Conservation (phyloP, 805 yeast species). For the Zygotorulaspora florentina region DNA sequence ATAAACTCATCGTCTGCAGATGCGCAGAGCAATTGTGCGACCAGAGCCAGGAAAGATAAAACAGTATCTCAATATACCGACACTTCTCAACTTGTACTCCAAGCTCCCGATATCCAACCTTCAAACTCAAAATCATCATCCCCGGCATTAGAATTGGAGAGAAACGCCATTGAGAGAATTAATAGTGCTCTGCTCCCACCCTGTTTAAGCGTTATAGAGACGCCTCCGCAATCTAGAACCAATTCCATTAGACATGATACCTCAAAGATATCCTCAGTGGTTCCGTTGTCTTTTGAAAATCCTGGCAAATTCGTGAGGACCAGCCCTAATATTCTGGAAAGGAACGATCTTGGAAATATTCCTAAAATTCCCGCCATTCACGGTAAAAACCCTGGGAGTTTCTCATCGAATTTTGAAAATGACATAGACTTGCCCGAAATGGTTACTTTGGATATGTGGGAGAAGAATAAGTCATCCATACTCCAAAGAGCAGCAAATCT, state of each 20-base stretch:
- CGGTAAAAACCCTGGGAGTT: slow-evolving; percentile 5
- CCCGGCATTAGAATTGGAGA: slow-evolving; percentile 25
- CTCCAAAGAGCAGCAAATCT: slow-evolving; percentile 16
- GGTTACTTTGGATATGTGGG: slow-evolving; percentile 27
- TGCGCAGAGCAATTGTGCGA: neutral
- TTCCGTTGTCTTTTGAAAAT: neutral
- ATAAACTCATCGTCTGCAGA: slow-evolving; percentile 10
- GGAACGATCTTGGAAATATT: slow-evolving; percentile 21
- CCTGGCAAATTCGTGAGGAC: neutral
- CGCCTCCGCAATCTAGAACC: slow-evolving; percentile 5
- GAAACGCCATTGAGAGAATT: slow-evolving; percentile 29
- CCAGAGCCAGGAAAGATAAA: neutral
- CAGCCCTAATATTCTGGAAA: slow-evolving; percentile 9
- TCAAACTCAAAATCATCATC: slow-evolving; percentile 4
- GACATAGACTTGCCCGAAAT: slow-evolving; percentile 16
- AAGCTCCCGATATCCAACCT: slow-evolving; percentile 5
- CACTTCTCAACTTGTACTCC: slow-evolving; percentile 6
- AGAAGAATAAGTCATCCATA: slow-evolving; percentile 16
- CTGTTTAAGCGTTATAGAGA: slow-evolving; percentile 14
- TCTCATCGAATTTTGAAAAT: slow-evolving; percentile 5
- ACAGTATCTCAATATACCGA: slow-evolving; percentile 3
- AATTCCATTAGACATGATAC: neutral
- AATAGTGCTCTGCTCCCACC: slow-evolving; percentile 34
- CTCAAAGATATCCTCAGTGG: slow-evolving; percentile 5
- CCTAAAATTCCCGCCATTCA: slow-evolving; percentile 16